Evolutionary conservation across 805 yeast genomes (phyloP), one percentile per base, ranked within the genome.

Genomic region (Schwanniomyces vanrijiae): DNA sequence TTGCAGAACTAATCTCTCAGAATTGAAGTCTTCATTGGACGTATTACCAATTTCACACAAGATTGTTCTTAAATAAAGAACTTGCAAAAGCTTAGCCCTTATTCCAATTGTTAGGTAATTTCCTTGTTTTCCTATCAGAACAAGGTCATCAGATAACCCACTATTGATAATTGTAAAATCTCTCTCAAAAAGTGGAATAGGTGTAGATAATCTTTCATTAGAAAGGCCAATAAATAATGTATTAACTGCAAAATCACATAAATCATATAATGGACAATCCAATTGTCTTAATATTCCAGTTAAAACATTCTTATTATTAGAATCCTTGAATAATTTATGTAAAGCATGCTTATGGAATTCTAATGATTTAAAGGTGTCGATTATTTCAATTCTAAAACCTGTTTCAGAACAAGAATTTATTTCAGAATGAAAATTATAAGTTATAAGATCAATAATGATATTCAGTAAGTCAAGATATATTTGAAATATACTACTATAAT

Each of bases 241-340:
- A 39, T 65, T 70, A 8, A 60, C 60, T 7, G 59, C 55, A 8
- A 69, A 48, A 42, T 70, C 75, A 45, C 58, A 60, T 68, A 68
- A 61, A 47, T 62, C 59, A 4, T 28, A 38, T 18, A 51, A 51
- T 10, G 47, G 50, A 5, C 55, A 41, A 4, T 62, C 63, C 11
- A 65, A 46, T 21, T 60, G 68, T 7, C 47, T 18, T 26, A 69
- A 45, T 6, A 68, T 47, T 31, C 45, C 50, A 42, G 42, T 44
- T 10, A 61, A 38, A 7, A 59, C 37, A 14, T 45, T 20, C 4
- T 29, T 44, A 34, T 31, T 20, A 31, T 31, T 31, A 7, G 19
- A 31, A 7, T 18, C 9, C 2, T 14, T 16, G 9, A 31, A 24
- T 10, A 28, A 11, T 3, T n/a, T 21, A 21, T 11, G 25, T 9